Percentiles rank a stretch among this genome's conserved stretches.
Evolutionary conservation across 75 land plant species (phyloP).

Genomic region (Selaginella moellendorffii): DNA sequence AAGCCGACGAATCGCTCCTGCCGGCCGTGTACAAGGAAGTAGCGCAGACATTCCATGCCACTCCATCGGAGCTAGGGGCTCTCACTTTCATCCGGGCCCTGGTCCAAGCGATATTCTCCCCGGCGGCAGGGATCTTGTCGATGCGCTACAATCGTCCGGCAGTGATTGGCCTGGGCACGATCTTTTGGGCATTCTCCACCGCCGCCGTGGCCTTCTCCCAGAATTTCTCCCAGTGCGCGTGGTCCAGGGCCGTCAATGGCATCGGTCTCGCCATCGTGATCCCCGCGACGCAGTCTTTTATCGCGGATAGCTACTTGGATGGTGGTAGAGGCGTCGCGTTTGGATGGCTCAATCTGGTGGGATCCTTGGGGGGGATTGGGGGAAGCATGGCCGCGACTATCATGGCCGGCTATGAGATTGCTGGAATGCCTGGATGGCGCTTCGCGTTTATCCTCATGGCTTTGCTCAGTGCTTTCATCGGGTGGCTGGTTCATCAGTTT

Average conservation of each 20-base stretch:
- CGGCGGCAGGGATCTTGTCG: constrained; percentile 79
- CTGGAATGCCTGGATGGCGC: constrained; percentile 90
- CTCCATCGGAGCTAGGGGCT: constrained; percentile 84
- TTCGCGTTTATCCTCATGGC: constrained; percentile 82
- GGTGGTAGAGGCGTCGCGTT: constrained; percentile 74
- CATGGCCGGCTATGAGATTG: constrained; percentile 62
- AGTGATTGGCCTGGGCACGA: constrained; percentile 77
- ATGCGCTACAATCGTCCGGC: constrained; percentile 71
- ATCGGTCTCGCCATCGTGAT: constrained; percentile 96
- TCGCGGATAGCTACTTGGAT: constrained; percentile 80
- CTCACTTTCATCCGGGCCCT: constrained; percentile 83
- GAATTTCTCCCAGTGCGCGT: constrained; percentile 50
- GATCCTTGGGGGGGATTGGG: constrained; percentile 75
- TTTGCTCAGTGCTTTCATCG: constrained; percentile 50
- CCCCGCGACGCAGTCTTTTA: constrained; percentile 87
- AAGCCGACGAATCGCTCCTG: constrained; percentile 89
- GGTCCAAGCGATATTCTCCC: constrained; percentile 77
- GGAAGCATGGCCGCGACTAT: constrained; percentile 82
- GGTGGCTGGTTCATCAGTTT: constrained; percentile 52
- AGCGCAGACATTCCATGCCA: constrained; percentile 66
- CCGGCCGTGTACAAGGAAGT: constrained; percentile 98
- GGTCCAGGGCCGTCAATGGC: constrained; percentile 89
- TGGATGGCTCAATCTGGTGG: constrained; percentile 75
- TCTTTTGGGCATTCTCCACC: constrained; percentile 91
- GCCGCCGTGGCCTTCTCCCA: constrained; percentile 77